Percentiles rank a stretch among this genome's conserved stretches.
phyloP scores from a whole-genome alignment of 2,329 filamentous ascomycete species.

The Cladosporium sp. region DNA sequence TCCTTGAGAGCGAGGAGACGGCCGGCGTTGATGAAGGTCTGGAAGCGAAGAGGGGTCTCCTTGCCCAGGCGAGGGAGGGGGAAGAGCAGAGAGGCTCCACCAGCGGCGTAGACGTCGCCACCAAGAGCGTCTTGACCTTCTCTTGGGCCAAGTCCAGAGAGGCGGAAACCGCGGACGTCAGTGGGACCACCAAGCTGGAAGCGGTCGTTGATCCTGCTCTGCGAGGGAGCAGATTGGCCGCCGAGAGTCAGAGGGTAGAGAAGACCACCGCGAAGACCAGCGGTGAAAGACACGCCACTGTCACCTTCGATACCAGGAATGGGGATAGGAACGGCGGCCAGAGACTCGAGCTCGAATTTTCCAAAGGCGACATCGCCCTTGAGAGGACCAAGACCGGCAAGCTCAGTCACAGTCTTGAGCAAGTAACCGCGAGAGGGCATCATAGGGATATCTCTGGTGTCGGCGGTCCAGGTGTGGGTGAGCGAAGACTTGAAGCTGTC shows the following conservation, averaged over 20 bases:
- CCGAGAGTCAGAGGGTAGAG: constrained; percentile 77
- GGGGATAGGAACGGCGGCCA: constrained; percentile 71
- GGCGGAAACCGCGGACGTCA: constrained; percentile 89
- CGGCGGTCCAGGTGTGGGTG: constrained; percentile 76
- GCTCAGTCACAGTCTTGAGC: constrained; percentile 72
- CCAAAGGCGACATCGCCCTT: constrained; percentile 90
- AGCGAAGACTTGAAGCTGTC: constrained; percentile 88
- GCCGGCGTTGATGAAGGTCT: constrained; percentile 89
- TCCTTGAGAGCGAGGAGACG: constrained; percentile 75
- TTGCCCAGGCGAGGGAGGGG: constrained; percentile 79
- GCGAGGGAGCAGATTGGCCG: constrained; percentile 54
- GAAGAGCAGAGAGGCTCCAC: constrained; percentile 79
- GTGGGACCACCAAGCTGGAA: constrained; percentile 94
- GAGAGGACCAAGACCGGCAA: constrained; percentile 84
- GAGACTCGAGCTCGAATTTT: constrained; percentile 84
- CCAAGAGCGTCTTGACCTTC: constrained; percentile 85
- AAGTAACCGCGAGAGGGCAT: constrained; percentile 82
- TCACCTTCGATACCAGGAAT: constrained; percentile 67
- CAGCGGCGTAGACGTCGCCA: constrained; percentile 88
- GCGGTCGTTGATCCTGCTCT: constrained; percentile 86
- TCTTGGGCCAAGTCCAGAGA: constrained; percentile 83
- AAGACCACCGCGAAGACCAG: constrained; percentile 76
- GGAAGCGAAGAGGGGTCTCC: constrained; percentile 81
- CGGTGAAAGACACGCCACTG: constrained; percentile 79
- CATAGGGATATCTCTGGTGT: constrained; percentile 80